Conservation (phyloP, 2,329 filamentous ascomycete species). For the Neofusicoccum laricinum region DNA sequence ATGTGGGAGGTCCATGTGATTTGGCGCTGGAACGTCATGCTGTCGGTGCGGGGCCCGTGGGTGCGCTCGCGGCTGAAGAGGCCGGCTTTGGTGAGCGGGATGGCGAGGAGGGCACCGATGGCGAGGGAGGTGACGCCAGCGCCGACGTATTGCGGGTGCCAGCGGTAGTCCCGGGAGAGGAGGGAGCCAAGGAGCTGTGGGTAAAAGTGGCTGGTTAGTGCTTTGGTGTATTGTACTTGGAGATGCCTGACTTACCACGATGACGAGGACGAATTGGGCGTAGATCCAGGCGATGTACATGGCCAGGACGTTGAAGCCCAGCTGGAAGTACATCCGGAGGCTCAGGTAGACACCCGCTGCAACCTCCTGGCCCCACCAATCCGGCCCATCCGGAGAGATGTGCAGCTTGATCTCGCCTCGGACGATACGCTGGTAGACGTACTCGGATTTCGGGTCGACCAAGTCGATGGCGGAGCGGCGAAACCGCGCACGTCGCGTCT, state of each 20-base stretch:
- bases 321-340: conserved; percentile 68
- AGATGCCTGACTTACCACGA: conserved; percentile 52
- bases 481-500: conserved; percentile 67
- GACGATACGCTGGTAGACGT: conserved; percentile 45
- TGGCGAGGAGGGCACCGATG: conserved; percentile 65
- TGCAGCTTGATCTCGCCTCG: conserved; percentile 76
- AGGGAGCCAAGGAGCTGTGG: conserved; percentile 64
- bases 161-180: conserved; percentile 65
- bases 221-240: not conserved
- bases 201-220: conserved; percentile 17
- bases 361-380: conserved; percentile 75
- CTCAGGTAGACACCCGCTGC: conserved; percentile 67
- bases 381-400: conserved; percentile 66
- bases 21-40: conserved; percentile 63
- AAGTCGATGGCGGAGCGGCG: conserved; percentile 60
- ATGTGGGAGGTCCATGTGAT: conserved; percentile 71
- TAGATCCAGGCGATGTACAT: conserved; percentile 76
- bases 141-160: conserved; percentile 64
- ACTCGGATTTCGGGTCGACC: conserved; percentile 48
- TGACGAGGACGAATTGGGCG: conserved; percentile 69
- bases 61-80: conserved; percentile 64
- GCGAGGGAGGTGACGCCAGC: conserved; percentile 64
- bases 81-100: conserved; percentile 72
- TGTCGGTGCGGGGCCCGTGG: conserved; percentile 59
- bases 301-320: conserved; percentile 69